Evolutionary conservation across 176 grass and related monocot genomes (phyloP), one percentile per base, ranked within the genome.

Genomic region (Otatea glauca): DNA sequence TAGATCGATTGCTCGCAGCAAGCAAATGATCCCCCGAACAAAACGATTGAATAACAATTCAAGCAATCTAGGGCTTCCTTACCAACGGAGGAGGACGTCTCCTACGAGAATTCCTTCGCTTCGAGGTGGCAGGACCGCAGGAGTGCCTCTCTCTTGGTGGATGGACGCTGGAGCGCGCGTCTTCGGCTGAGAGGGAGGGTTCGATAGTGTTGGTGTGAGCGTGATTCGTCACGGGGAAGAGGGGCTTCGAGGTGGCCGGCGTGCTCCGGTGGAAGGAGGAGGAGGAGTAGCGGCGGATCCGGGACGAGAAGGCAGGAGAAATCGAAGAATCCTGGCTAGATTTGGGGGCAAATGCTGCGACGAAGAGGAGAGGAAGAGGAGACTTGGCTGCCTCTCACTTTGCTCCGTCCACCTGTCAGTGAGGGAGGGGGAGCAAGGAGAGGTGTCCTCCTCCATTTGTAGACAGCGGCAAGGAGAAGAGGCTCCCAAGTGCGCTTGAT

Each of bases 371-470:
- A n/a, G 54, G 20, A 58, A 8, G 54, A 68, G 62, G 47, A 54
- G 81, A 81, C 88, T 86, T 29, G 29, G 29, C 29, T 29, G 29
- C 29, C 29, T n/a, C 54, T 70, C 74, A 37, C 75, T 81, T 43
- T 68, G 65, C 72, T 63, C n/a, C 21, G 12, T 86, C 67, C 90
- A 86, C 72, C 73, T 74, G 77, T 71, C 85, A 90, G 84, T 20
- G 66, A 75, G 44, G 2, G 17, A 65, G 77, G 74, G 45, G 5
- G 53, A 8, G 16, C 14, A 4, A 54, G 54, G 54, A 81, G 78
- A 59, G 34, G 45, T 88, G 81, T 83, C 74, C 14, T 72, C 58
- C 14, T 35, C 9, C 0, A 66, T 72, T 88, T 88, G 84, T 84
- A 88, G 65, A 27, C 3, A 13, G 35, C 0, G 82, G 62, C 1